Evolutionary conservation across 306 rosid genomes (phyloP), one percentile per base, ranked within the genome.

Genomic region (Alnus glutinosa): DNA sequence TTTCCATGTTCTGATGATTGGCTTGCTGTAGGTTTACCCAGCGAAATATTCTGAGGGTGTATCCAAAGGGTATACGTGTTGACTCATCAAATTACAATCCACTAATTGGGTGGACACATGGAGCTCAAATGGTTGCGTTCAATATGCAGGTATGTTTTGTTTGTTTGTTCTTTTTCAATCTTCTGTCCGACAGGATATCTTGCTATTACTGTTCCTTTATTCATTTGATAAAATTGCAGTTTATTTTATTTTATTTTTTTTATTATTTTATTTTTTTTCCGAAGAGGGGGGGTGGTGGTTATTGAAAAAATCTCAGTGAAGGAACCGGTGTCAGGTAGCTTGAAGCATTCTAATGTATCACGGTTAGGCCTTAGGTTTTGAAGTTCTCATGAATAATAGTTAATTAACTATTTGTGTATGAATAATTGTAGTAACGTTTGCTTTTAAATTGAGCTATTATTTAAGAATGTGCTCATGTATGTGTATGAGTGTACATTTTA

Each of bases 71-170:
- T 49, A 91, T 80, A 51, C 97, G 99, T 75, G 83, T 96, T 69
- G 91, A 91, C 86, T 96, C 99, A n/a, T 96, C 99, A 51, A 96
- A 96, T 76, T 96, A 91, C 82, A 96, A 96, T 83, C 99, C 99
- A 64, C 78, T 93, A 74, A 89, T 96, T 86, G 99, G 97, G 80
- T 96, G 99, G 99, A 82, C 81, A 78, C 97, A 96, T 85, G 99
- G 99, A 73, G 99, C 99, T 79, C 99, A 96, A 77, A 89, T 96
- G 99, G 99, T 96, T 81, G 99, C 99, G 75, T 93, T 96, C 77
- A 96, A 96, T 82, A 96, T 96, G 99, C 99, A 96, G 99, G 99
- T 96, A 71, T 80, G n/a, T 55, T 62, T 37, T 98, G 99, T 96
- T 73, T 80, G n/a, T 55, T 62, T 37, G 15, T 63, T 57, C 6